Conservation (phyloP, 2,329 filamentous ascomycete genomes). For the Camillea tinctor region DNA sequence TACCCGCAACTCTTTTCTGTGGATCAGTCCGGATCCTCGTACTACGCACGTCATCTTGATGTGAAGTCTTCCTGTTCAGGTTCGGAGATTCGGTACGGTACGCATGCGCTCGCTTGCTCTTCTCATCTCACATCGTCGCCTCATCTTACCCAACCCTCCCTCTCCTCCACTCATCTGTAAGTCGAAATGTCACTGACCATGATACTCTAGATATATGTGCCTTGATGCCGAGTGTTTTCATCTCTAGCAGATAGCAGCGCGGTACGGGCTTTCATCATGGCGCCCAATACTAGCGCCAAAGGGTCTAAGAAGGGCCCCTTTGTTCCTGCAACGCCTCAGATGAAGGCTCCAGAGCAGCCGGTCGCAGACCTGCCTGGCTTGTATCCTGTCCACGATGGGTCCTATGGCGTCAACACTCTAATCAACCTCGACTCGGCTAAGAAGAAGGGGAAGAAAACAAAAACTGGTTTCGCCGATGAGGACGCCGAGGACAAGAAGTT, state of each 20-base stretch:
- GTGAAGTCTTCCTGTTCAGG: neutral
- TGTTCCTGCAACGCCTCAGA: constrained; percentile 1
- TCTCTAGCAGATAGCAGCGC: neutral
- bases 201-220: neutral
- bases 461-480: constrained; percentile 17
- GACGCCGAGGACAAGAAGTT: constrained; percentile 22
- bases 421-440: constrained; percentile 17
- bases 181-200: neutral
- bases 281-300: constrained; percentile 9
- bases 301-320: neutral
- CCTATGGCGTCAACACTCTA: constrained; percentile 31
- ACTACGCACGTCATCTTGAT: neutral
- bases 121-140: neutral
- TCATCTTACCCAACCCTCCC: too few species aligned
- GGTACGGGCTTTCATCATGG: constrained; percentile 9
- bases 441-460: constrained; percentile 18
- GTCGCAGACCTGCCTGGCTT: constrained; percentile 24
- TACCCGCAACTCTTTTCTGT: neutral
- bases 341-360: constrained; percentile 4
- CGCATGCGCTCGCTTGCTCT: neutral
- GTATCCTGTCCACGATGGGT: constrained; percentile 30
- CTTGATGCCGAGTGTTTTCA: neutral
- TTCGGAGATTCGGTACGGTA: neutral
- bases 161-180: too few species aligned
- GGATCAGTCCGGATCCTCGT: neutral